Base-by-base conservation (phyloP, 306 rosid species). In the Pueraria montana region DNA sequence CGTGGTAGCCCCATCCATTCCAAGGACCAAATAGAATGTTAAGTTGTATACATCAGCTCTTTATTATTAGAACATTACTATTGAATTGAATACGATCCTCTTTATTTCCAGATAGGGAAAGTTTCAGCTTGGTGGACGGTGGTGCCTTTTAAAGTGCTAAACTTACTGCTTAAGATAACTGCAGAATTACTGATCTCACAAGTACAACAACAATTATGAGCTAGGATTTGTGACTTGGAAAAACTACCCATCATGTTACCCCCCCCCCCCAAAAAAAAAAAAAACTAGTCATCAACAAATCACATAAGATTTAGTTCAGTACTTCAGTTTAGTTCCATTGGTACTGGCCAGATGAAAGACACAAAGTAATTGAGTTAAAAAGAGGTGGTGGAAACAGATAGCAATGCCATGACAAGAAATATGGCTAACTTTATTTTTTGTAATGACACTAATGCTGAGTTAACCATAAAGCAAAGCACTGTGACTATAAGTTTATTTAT, bases 171-270 rank as follows among this genome's bases (percentile, higher is more conserved):
- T 27, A 74, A 55, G 20, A 56, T 34, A 59, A 74, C 38, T 66
- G 36, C 67, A 45, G 20, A 55, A 68, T 55, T 71, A 27, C 43
- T 45, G 49, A 76, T 30, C 64, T 34, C 6, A n/a, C 45, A 73
- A 74, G 72, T 65, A 55, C 87, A 65, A 43, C 71, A 79, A 78
- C 26, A 67, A 85, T 75, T 43, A 77, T 68, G 71, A 56, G 36
- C 46, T 24, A 40, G 62, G 21, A 27, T 59, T 40, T 3, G 18
- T 66, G 32, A 58, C 45, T 67, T 65, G 48, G 23, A 55, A 74
- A 21, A 66, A 42, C 72, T 43, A 50, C 42, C 52, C 46, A 52
- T 61, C 72, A 27, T 55, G 53, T 20, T 55, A 71, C 58, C 55
- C 14, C n/a, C 32, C 32, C 32, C 32, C 32, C 32, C 40, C 40